Conservation (phyloP, 1,284 basidiomycete species). For the Cryptococcus hybrid region DNA sequence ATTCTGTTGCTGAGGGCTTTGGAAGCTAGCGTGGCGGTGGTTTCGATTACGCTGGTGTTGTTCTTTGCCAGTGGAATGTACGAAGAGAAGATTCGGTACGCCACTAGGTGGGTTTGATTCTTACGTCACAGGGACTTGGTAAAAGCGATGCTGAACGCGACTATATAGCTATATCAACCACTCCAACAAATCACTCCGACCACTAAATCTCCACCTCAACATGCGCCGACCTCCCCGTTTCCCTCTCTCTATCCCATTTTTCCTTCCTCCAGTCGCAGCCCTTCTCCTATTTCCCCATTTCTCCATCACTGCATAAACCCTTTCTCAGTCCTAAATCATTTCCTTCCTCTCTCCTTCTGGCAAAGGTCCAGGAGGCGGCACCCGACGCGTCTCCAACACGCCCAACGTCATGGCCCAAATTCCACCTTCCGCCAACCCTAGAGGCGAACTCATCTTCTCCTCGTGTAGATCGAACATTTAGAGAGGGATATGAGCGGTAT, state of each 20-base stretch:
- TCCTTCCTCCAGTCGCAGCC: conserved; percentile 53
- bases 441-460: conserved; percentile 62
- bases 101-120: conserved; percentile 70
- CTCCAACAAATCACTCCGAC: conserved; percentile 85
- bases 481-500: conserved; percentile 91
- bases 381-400: conserved; percentile 1
- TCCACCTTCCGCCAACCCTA: conserved; percentile 82
- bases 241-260: conserved; percentile 49
- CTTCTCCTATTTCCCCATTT: conserved; percentile 53
- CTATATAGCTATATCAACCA: conserved; percentile 84
- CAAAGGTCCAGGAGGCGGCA: conserved; percentile 15
- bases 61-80: conserved; percentile 99
- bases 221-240: conserved; percentile 68
- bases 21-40: conserved; percentile 75
- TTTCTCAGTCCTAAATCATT: neutral
- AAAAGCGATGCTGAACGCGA: neutral
- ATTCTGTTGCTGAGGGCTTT: conserved; percentile 28
- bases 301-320: conserved; percentile 39
- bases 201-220: conserved; percentile 96
- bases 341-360: conserved; percentile 35
- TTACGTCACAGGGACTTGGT: neutral
- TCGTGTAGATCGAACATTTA: conserved; percentile 75
- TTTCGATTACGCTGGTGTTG: conserved; percentile 82
- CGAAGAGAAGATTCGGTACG: conserved; percentile 91
- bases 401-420: conserved; percentile 68